Conservation (phyloP, 1,139 yeast species). For the Tardiomyces digboiensis region DNA sequence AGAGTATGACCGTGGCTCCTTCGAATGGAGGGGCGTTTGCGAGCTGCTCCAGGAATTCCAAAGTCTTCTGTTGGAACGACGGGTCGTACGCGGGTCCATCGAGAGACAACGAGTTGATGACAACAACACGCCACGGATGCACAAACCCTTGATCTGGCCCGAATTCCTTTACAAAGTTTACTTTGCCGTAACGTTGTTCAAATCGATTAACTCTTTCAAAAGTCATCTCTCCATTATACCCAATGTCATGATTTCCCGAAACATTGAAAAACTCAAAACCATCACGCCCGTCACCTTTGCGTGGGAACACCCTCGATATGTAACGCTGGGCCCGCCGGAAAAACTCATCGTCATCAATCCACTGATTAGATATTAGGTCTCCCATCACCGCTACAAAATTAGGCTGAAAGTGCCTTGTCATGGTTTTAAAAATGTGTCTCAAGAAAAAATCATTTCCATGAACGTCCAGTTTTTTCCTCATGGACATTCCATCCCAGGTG, state of each 20-base stretch:
- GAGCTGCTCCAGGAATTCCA: constrained; percentile 55
- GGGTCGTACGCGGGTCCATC: constrained; percentile 89
- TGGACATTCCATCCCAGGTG: constrained; percentile 60
- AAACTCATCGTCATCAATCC: constrained; percentile 87
- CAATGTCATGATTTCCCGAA: constrained; percentile 94
- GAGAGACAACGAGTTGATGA: constrained; percentile 67
- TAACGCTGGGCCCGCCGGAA: constrained; percentile 67
- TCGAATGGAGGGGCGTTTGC: constrained; percentile 44
- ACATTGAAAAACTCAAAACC: constrained; percentile 35
- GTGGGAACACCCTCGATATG: constrained; percentile 30
- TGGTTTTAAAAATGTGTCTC: constrained; percentile 67
- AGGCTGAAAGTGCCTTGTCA: constrained; percentile 58
- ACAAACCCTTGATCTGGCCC: constrained; percentile 36
- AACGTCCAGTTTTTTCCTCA: constrained; percentile 68
- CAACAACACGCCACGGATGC: constrained; percentile 77
- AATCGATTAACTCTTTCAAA: constrained; percentile 84
- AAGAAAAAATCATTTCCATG: constrained; percentile 82
- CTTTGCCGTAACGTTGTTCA: constrained; percentile 64
- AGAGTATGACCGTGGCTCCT: constrained; percentile 75
- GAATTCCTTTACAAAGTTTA: constrained; percentile 71
- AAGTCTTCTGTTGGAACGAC: constrained; percentile 54
- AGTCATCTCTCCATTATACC: constrained; percentile 92
- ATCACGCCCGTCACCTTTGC: background rate
- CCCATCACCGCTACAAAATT: constrained; percentile 86
- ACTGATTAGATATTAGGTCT: constrained; percentile 88